Base-by-base conservation (phyloP, 2,329 filamentous ascomycete species). In the Curvularia eragrostidis region DNA sequence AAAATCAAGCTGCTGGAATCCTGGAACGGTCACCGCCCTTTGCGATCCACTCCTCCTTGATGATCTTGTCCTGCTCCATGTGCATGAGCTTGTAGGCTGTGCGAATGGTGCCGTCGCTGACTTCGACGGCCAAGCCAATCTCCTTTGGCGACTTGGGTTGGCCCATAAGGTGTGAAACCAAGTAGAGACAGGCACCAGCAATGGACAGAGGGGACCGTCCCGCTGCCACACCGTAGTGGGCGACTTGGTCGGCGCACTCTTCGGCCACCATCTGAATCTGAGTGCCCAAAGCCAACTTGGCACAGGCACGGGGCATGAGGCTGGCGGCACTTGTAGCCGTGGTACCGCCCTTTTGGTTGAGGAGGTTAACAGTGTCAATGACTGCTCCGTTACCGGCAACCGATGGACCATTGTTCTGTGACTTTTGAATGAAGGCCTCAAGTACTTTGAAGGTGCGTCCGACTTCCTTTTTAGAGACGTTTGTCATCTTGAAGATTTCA, bases 401-500 rank as follows among this genome's bases (percentile, higher is more conserved):
- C 38, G 68, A 70, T 12, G 67, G 59, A 28, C 66, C 66, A 6
- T 48, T 48, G 28, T 68, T 66, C 36, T 67, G 67, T 19, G 91
- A 85, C 69, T 88, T 88, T 71, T 89, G 87, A 72, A 98, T 85
- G 79, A 96, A 97, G 67, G 89, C 88, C 79, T 98, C 93, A 43
- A 99, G 84, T 56, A 88, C 54, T 83, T 99, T 99, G 85, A 97
- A 99, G 23, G 94, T 94, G 56, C 93, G 85, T 21, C 95, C 95
- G 63, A 99, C 97, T 74, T 99, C 96, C 81, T 98, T 98, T 82
- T 98, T 97, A 59, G 90, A 89, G 26, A 99, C 94, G 67, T 91
- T 91, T 8, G 95, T 99, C 75, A 98, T 83, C 60, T 92, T 89
- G 80, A 91, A 96, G 70, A 99, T 95, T 77, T 99, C 96, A 48